These are phyloP conservation scores for Cercospora citrullina DNA, from an alignment of 2,329 filamentous ascomycete species.

Conservation along the genomic window DNA sequence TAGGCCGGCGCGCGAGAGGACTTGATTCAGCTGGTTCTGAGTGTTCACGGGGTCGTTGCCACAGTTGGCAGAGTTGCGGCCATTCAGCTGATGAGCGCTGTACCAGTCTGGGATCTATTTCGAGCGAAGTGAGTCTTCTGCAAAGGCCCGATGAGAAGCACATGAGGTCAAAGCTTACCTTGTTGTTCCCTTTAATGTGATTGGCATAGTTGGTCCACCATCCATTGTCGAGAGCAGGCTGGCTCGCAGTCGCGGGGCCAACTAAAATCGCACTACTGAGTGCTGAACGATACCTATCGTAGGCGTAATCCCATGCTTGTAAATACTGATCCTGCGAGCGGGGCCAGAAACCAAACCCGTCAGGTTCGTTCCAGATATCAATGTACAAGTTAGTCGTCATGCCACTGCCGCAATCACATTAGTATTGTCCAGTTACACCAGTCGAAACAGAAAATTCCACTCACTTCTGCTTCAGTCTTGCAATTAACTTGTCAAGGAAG, in stretches of 20 bases:
- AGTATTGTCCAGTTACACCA: neutral
- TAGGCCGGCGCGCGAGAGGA: neutral
- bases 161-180: neutral
- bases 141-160: neutral
- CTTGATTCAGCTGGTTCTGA: neutral
- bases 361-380: constrained; percentile 4
- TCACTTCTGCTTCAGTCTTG: neutral
- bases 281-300: neutral
- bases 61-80: neutral
- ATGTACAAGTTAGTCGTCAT: constrained; percentile 2
- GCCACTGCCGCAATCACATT: neutral
- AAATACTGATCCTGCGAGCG: neutral
- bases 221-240: neutral
- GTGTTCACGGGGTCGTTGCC: constrained; percentile 4
- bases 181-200: constrained; percentile 1
- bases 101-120: neutral
- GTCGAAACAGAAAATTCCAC: neutral
- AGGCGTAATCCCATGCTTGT: constrained; percentile 2
- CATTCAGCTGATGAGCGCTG: neutral
- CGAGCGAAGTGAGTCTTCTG: neutral
- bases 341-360: neutral
- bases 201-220: neutral
- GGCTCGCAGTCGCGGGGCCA: neutral
- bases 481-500: neutral
- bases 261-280: neutral